Percentiles rank a stretch among this genome's conserved stretches.
These are phyloP conservation scores for Sporisorium graminicola DNA, from an alignment of 1,284 basidiomycete species.

Conservation along the genomic window DNA sequence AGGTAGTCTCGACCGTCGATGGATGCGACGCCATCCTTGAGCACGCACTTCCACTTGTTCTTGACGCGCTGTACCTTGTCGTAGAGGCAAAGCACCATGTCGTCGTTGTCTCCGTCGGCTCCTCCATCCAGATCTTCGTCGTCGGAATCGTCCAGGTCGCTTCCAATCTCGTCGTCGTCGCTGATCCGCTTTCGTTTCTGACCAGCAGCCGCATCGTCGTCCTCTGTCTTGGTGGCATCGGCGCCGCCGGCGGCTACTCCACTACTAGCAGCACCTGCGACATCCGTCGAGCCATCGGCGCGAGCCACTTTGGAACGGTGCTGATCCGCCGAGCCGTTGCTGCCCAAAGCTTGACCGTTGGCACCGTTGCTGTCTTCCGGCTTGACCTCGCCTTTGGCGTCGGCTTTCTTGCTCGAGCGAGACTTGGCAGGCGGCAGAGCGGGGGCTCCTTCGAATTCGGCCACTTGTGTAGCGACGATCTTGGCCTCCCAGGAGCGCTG, in stretches of 20 bases:
- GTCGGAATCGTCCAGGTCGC: conserved; percentile 94
- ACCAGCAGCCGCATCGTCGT: conserved; percentile 37
- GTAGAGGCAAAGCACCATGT: conserved; percentile 98
- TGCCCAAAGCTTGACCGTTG: conserved; percentile 15
- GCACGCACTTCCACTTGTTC: conserved; percentile 99
- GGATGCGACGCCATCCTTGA: conserved; percentile 98
- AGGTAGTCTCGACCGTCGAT: conserved; percentile 97
- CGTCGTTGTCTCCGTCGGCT: conserved; percentile 73
- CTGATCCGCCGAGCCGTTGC: conserved; percentile 26
- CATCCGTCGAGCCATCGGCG: conserved; percentile 38
- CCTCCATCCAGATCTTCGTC: conserved; percentile 73
- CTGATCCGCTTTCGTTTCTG: conserved; percentile 69
- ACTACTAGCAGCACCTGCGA: conserved; percentile 18
- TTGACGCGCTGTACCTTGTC: conserved; percentile 99
- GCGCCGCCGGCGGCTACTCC: conserved; percentile 11
- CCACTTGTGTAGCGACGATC: conserved; percentile 89
- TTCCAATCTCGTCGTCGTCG: conserved; percentile 87
- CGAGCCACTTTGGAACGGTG: conserved; percentile 47
- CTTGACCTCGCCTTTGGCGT: conserved; percentile 42
- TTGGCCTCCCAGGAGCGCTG: conserved; percentile 96
- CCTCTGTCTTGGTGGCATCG: conserved; percentile 17
- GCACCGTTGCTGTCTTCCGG: conserved; percentile 21
- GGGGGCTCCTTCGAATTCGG: conserved; percentile 82
- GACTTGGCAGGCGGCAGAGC: conserved; percentile 50
- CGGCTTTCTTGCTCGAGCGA: conserved; percentile 41